These are phyloP conservation scores for Lignosus rhinocerotis DNA, from an alignment of 1,284 basidiomycete genomes.

Conservation along the genomic window DNA sequence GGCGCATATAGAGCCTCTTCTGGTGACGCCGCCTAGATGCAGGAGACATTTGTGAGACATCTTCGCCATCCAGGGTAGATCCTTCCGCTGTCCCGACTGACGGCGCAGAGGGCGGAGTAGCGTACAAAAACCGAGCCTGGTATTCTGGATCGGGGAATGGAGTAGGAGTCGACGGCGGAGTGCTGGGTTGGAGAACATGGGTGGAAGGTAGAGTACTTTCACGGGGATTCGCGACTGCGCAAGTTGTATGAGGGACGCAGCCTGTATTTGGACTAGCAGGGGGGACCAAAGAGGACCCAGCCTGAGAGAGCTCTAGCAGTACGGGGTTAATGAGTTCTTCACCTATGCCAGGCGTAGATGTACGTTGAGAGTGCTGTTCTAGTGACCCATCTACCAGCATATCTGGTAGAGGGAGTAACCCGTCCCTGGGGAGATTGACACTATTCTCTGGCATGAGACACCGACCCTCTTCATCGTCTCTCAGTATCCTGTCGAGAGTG, in stretches of 20 bases:
- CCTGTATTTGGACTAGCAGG: background rate
- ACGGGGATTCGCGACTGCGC: too few species aligned
- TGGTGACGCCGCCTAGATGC: constrained; percentile 52
- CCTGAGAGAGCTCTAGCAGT: constrained; percentile 25
- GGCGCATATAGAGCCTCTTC: constrained; percentile 73
- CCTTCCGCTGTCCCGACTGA: background rate
- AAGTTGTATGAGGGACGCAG: too few species aligned
- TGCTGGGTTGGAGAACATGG: constrained; percentile 2
- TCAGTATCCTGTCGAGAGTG: constrained; percentile 49
- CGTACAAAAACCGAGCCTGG: background rate
- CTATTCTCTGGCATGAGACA: background rate
- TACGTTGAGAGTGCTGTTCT: background rate
- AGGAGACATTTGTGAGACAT: constrained; percentile 37
- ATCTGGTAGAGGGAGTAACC: background rate
- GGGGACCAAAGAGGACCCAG: background rate
- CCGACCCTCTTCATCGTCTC: constrained; percentile 35
- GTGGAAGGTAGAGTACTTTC: background rate
- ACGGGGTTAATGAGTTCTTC: constrained; percentile 33
- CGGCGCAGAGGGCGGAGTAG: background rate
- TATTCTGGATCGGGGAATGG: background rate
- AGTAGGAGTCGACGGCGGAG: constrained; percentile 6
- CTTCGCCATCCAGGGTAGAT: constrained; percentile 1
- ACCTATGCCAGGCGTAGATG: constrained; percentile 5
- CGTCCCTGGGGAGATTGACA: background rate
- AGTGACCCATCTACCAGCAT: background rate